Base-by-base conservation (phyloP, 2,329 filamentous ascomycete species). In the Xylaria polymorpha region DNA sequence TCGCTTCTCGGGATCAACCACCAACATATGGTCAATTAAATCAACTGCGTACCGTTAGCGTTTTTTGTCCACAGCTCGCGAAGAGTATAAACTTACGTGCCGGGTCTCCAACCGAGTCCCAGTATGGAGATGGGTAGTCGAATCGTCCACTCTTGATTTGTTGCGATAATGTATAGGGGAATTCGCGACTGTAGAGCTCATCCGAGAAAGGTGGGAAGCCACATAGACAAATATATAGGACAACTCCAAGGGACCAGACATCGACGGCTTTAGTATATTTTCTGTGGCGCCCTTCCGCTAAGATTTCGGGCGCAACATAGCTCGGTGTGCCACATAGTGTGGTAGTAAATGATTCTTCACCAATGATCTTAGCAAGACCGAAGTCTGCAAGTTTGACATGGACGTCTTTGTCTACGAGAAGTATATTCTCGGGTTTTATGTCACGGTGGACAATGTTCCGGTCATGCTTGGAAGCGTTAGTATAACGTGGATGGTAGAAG, bases 161-260 rank as follows among this genome's bases (percentile, higher is more conserved):
- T 74, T 97, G 91, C 1, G 92, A 92, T 53, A 98, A 85, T 0
- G 87, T 93, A 78, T 93, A 98, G 1, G 96, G 96, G 73, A 94
- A 96, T 53, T 97, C 91, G 43, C 82, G 82, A 0, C 90, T 90
- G 81, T 91, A 93, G 0, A 98, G 88, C 81, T 99, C 96, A 76
- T 99, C 96, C 0, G 94, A 97, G 81, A 99, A 99, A 0, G 96
- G 96, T 4, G 95, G 96, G 77, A 98, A 98, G 43, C 96, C 96
- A 78, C 96, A 98, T 5, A 98, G 87, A 78, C 94, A 98, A 75
- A 98, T 98, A 81, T 98, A 99, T 29, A 99, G 86, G 3, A 99
- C 95, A 3, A 99, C 96, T n/a, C 96, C 96, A 0, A 98, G 86
- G 1, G 94, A 97, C 96, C 96, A 98, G 50, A 98, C 86, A 79